Percentiles rank a stretch among this genome's conserved stretches.
Conservation (phyloP, 352 stramenopile genomes). For the Peronospora farinosa region DNA sequence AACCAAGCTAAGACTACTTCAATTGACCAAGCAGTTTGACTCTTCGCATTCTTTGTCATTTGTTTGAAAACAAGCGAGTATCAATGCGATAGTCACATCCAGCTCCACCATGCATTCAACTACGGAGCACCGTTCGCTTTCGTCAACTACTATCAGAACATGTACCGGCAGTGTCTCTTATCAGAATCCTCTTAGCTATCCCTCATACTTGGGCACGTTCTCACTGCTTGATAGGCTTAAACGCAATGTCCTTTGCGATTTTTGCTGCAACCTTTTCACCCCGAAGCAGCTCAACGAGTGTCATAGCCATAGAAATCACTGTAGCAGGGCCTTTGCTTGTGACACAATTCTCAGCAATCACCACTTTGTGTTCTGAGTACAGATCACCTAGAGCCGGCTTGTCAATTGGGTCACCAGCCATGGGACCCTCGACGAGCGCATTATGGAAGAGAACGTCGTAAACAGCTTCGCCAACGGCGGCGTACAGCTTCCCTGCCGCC, state of each 20-base stretch:
- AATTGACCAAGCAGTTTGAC: no score
- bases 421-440: slow-evolving; percentile 36
- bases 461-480: slow-evolving; percentile 45
- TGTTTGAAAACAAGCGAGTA: no score
- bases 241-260: slow-evolving; percentile 28
- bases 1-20: no score
- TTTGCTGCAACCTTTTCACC: slow-evolving; percentile 33
- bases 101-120: no score
- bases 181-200: no score
- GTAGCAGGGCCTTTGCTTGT: slow-evolving; percentile 59
- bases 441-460: slow-evolving; percentile 54
- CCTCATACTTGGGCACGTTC: background rate
- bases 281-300: slow-evolving; percentile 54
- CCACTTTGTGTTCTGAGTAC: slow-evolving; percentile 46
- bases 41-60: no score
- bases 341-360: slow-evolving; percentile 56
- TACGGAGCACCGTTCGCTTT: background rate
- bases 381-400: slow-evolving; percentile 36
- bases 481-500: slow-evolving; percentile 37
- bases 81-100: no score
- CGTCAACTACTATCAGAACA: background rate
- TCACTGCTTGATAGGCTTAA: slow-evolving; percentile 29
- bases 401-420: slow-evolving; percentile 39
- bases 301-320: slow-evolving; percentile 46
- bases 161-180: no score